phyloP scores from a whole-genome alignment of 2,329 filamentous ascomycete genomes.

The Metarhizium humberi region DNA sequence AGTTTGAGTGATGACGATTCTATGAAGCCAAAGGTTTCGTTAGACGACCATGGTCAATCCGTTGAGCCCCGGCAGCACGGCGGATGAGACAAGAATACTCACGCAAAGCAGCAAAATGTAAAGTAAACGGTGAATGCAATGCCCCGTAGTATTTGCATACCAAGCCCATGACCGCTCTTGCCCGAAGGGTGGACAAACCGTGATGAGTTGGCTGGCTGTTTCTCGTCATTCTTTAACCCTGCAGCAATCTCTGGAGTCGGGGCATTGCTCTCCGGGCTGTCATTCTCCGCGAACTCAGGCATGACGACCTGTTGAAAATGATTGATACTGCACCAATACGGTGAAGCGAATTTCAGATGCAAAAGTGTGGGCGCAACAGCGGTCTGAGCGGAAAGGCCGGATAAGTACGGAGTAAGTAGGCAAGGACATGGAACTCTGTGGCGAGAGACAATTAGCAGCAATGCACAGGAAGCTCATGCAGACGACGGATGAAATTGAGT shows the following conservation, averaged over 20 bases:
- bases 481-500: background rate
- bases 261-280: slow-evolving; percentile 14
- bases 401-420: background rate
- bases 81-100: slow-evolving; percentile 15
- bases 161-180: slow-evolving; percentile 39
- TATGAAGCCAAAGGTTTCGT: slow-evolving; percentile 19
- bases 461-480: background rate
- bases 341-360: background rate
- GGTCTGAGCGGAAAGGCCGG: slow-evolving; percentile 1
- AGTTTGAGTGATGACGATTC: slow-evolving; percentile 62
- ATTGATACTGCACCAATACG: background rate
- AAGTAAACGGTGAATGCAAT: slow-evolving; percentile 46
- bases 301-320: slow-evolving; percentile 10
- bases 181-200: slow-evolving; percentile 41
- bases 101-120: slow-evolving; percentile 37
- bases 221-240: slow-evolving; percentile 12
- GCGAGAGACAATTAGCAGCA: background rate
- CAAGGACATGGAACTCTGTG: background rate
- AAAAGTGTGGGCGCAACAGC: background rate
- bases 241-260: slow-evolving; percentile 21
- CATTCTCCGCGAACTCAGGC: slow-evolving; percentile 14
- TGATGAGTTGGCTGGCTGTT: slow-evolving; percentile 7
- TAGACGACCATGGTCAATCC: background rate
- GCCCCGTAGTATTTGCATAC: slow-evolving; percentile 42
- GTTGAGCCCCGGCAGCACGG: background rate